Conservation (phyloP, 2,329 filamentous ascomycete genomes). For the Stromatinia cepivora region DNA sequence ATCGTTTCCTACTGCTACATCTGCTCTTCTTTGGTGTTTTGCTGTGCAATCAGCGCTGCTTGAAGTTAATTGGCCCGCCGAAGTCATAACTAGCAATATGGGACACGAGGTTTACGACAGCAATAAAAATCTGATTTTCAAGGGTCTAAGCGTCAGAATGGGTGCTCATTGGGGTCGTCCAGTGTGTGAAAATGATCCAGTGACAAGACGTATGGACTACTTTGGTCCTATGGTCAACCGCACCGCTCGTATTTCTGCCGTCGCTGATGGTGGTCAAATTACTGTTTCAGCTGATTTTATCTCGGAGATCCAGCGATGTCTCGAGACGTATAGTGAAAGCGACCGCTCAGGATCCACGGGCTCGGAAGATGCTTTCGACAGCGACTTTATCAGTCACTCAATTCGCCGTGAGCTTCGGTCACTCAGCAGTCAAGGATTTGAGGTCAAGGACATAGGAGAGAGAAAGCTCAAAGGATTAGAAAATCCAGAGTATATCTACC, state of each 20-base stretch:
- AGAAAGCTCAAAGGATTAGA: constrained; percentile 95
- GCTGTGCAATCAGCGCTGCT: constrained; percentile 86
- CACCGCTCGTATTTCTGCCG: constrained; percentile 87
- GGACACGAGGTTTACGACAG: constrained; percentile 81
- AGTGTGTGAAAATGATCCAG: constrained; percentile 92
- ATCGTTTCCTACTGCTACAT: constrained; percentile 93
- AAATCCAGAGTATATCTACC: constrained; percentile 93
- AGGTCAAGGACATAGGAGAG: constrained; percentile 95
- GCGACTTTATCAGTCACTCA: constrained; percentile 70
- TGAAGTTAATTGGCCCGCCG: constrained; percentile 88
- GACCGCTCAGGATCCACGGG: constrained; percentile 68
- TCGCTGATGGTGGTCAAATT: constrained; percentile 95
- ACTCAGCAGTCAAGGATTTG: constrained; percentile 87
- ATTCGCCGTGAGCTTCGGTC: constrained; percentile 87
- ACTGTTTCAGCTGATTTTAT: constrained; percentile 97
- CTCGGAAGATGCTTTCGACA: constrained; percentile 72
- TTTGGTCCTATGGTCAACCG: constrained; percentile 99
- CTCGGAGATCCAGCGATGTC: constrained; percentile 86
- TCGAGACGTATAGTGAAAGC: constrained; percentile 86
- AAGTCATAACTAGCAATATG: constrained; percentile 83
- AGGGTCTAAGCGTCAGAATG: constrained; percentile 93
- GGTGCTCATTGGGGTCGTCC: constrained; percentile 94
- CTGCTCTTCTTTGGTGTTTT: constrained; percentile 93
- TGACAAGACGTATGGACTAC: constrained; percentile 98
- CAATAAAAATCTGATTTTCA: constrained; percentile 87